A percentile compares a stretch with the other conserved stretches of the same genome.
phyloP scores from a whole-genome alignment of 306 rosid species.

The Casuarina glauca region DNA sequence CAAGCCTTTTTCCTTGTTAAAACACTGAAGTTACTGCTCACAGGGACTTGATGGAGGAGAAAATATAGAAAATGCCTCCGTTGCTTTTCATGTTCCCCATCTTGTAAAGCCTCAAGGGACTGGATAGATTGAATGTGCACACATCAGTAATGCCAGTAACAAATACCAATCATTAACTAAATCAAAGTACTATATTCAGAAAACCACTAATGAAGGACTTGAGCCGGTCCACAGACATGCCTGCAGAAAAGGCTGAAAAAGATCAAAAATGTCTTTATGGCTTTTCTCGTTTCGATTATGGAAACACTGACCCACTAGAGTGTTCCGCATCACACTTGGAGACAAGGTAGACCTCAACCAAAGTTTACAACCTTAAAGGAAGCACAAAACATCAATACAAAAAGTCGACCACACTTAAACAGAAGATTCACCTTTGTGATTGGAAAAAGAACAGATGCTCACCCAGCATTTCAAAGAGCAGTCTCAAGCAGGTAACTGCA shows the following conservation, averaged over 20 bases:
- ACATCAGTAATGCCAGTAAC: constrained; percentile 26
- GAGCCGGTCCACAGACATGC: constrained; percentile 49
- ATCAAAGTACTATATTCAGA: neutral
- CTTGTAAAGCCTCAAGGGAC: constrained; percentile 99
- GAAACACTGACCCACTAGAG: constrained; percentile 95
- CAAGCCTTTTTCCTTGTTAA: constrained; percentile 80
- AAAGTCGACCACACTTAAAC: constrained; percentile 25
- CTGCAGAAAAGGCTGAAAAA: constrained; percentile 91
- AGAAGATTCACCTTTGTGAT: constrained; percentile 11
- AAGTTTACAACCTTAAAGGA: constrained; percentile 83
- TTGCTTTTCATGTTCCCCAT: constrained; percentile 95
- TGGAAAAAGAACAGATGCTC: constrained; percentile 24
- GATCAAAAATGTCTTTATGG: constrained; percentile 94
- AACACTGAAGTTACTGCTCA: constrained; percentile 88
- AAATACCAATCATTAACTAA: neutral
- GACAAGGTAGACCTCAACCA: constrained; percentile 95
- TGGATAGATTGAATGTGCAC: constrained; percentile 37
- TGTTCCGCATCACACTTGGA: constrained; percentile 92
- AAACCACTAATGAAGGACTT: neutral
- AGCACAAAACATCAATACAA: constrained; percentile 29
- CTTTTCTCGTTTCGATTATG: constrained; percentile 89
- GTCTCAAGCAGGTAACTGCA: constrained; percentile 86
- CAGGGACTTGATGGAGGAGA: constrained; percentile 96
- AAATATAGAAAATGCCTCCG: constrained; percentile 93
- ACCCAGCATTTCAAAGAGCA: constrained; percentile 94